These are phyloP conservation scores for Nasturtium officinale DNA, from an alignment of 345 rosid genomes.

Conservation along the genomic window DNA sequence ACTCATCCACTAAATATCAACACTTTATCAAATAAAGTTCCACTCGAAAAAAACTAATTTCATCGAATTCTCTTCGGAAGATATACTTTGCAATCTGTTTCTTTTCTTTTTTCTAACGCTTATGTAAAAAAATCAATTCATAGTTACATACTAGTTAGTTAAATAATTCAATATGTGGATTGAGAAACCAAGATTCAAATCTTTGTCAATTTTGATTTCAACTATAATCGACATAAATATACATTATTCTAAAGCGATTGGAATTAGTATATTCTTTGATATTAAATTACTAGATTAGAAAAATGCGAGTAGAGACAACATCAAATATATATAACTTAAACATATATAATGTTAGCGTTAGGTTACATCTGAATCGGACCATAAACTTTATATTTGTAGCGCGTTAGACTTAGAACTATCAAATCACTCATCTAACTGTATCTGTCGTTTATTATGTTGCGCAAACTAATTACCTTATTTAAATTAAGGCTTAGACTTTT, in stretches of 20 bases:
- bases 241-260: not conserved
- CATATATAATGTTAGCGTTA: not conserved
- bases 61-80: too few species aligned
- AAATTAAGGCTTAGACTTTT: not conserved
- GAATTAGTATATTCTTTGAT: not conserved
- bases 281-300: not conserved
- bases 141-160: too few species aligned
- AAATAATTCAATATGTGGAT: too few species aligned
- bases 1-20: too few species aligned
- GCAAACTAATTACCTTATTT: not conserved
- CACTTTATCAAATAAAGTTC: too few species aligned
- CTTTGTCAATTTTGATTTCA: not conserved
- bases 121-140: too few species aligned
- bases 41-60: too few species aligned
- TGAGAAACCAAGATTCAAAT: too few species aligned
- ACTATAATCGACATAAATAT: not conserved
- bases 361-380: constrained; percentile 24
- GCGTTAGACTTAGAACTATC: constrained; percentile 12
- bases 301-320: not conserved
- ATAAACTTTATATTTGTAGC: constrained; percentile 11
- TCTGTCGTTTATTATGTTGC: not conserved
- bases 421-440: constrained; percentile 25
- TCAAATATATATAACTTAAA: not conserved
- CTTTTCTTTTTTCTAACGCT: too few species aligned
- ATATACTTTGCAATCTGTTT: too few species aligned